phyloP scores from a whole-genome alignment of 2,329 filamentous ascomycete genomes.

The Colletotrichum liaoningense region DNA sequence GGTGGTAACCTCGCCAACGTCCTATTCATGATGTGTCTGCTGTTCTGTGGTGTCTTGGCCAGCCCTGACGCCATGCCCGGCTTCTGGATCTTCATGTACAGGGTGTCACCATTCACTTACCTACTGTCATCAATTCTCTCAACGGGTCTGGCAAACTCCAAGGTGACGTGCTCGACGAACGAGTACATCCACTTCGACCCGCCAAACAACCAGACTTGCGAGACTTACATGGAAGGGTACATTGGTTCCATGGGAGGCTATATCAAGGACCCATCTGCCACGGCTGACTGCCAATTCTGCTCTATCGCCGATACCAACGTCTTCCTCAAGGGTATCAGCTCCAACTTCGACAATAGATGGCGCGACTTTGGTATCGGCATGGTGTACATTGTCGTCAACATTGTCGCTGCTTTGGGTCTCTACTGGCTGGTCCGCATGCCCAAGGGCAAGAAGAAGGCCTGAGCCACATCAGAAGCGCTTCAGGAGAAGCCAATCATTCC shows the following conservation, averaged over 20 bases:
- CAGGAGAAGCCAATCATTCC: not conserved
- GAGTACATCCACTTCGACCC: conserved; percentile 68
- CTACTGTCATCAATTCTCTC: conserved; percentile 70
- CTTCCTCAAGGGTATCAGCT: conserved; percentile 52
- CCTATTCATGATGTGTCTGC: conserved; percentile 60
- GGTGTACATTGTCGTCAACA: conserved; percentile 62
- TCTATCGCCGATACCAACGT: conserved; percentile 48
- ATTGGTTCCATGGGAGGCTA: conserved; percentile 57
- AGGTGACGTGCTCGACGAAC: conserved; percentile 40
- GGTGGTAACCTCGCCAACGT: conserved; percentile 73
- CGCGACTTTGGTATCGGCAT: conserved; percentile 67
- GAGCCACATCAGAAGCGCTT: not conserved
- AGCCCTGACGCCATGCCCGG: conserved; percentile 66
- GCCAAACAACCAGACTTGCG: conserved; percentile 56
- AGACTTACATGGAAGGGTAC: conserved; percentile 59
- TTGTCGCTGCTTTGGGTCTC: conserved; percentile 56
- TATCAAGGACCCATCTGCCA: conserved; percentile 55
- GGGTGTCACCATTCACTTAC: conserved; percentile 76
- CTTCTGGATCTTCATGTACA: conserved; percentile 81
- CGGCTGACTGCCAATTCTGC: conserved; percentile 58
- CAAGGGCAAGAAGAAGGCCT: conserved; percentile 37
- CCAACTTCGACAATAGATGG: conserved; percentile 62
- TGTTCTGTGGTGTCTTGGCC: conserved; percentile 75
- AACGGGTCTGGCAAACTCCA: conserved; percentile 38
- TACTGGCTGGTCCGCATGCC: conserved; percentile 58